Conservation (phyloP, 164 flowering plant genomes). For the Cinnamomum chago region DNA sequence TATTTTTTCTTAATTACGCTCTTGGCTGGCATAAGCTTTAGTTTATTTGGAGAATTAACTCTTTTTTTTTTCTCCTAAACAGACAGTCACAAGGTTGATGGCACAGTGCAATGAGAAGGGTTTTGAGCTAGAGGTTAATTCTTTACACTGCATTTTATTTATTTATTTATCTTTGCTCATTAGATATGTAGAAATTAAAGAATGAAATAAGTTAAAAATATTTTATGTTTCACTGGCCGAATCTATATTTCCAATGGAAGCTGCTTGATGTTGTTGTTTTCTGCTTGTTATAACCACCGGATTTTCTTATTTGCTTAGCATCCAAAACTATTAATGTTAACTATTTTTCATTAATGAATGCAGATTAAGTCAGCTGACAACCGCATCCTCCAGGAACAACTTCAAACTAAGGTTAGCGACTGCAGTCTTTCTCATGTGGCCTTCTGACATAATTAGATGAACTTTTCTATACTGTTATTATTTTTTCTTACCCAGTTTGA, state of each 20-base stretch:
- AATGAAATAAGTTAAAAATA: too few species aligned
- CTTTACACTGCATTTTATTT: neutral
- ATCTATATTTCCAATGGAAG: neutral
- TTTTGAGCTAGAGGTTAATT: slow-evolving; percentile 87
- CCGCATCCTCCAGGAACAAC: slow-evolving; percentile 87
- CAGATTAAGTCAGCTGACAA: slow-evolving; percentile 97
- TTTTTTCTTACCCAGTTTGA: neutral
- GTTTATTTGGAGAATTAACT: neutral
- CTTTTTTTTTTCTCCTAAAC: slow-evolving; percentile 17
- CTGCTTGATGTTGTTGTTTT: neutral
- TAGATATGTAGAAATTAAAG: neutral
- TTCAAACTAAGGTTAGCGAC: slow-evolving; percentile 71
- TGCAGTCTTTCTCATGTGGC: neutral
- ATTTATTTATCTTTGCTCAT: neutral
- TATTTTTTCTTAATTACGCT: neutral
- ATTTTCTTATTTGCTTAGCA: neutral
- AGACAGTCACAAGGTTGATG: slow-evolving; percentile 83
- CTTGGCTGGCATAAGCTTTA: neutral
- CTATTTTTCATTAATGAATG: slow-evolving; percentile 14
- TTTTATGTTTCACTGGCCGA: neutral
- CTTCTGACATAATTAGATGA: neutral
- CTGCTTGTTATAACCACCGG: neutral
- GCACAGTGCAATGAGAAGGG: slow-evolving; percentile 86
- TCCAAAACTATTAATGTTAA: neutral
- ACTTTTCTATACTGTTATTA: too few species aligned